These are phyloP conservation scores for Lyophyllum atratum DNA, from an alignment of 768 basidiomycete species.

Conservation along the genomic window DNA sequence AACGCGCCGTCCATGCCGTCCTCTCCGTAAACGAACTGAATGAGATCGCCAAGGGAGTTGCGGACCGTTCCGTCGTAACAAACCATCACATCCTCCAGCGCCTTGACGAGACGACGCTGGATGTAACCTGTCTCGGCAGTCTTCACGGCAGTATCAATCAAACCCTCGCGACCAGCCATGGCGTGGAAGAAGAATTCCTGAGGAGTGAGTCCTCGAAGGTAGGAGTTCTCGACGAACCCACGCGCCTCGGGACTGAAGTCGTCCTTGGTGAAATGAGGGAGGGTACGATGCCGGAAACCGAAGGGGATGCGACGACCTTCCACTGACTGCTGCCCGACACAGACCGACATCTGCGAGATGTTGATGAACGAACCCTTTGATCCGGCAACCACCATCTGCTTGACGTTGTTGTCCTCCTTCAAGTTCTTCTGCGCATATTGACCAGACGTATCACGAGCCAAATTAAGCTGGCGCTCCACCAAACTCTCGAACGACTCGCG, in stretches of 20 bases:
- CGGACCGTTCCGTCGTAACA: slow-evolving; percentile 98
- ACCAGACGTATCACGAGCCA: slow-evolving; percentile 94
- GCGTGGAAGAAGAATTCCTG: slow-evolving; percentile 99
- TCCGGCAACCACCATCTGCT: slow-evolving; percentile 99
- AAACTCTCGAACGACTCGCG: slow-evolving; percentile 96
- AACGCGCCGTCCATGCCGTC: slow-evolving; percentile 99
- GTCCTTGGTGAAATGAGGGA: slow-evolving; percentile 98
- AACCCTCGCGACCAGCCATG: slow-evolving; percentile 98
- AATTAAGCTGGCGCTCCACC: slow-evolving; percentile 89
- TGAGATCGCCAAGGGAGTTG: slow-evolving; percentile 93
- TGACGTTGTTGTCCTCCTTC: slow-evolving; percentile 99
- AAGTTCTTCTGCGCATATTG: slow-evolving; percentile 95
- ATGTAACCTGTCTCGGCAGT: slow-evolving; percentile 99
- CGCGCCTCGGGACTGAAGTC: slow-evolving; percentile 98
- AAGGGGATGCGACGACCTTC: slow-evolving; percentile 98
- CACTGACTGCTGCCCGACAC: slow-evolving; percentile 97
- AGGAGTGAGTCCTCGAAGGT: slow-evolving; percentile 92
- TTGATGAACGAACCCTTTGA: slow-evolving; percentile 99
- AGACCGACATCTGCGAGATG: slow-evolving; percentile 99
- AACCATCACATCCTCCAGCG: slow-evolving; percentile 95
- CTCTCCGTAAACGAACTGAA: slow-evolving; percentile 97
- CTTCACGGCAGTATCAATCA: slow-evolving; percentile 99
- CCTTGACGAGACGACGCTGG: slow-evolving; percentile 97
- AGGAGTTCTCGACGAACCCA: slow-evolving; percentile 99
- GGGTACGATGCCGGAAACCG: slow-evolving; percentile 93